These are phyloP conservation scores for Solanum dulcamara DNA, from an alignment of 257 asterid genomes.

Conservation along the genomic window DNA sequence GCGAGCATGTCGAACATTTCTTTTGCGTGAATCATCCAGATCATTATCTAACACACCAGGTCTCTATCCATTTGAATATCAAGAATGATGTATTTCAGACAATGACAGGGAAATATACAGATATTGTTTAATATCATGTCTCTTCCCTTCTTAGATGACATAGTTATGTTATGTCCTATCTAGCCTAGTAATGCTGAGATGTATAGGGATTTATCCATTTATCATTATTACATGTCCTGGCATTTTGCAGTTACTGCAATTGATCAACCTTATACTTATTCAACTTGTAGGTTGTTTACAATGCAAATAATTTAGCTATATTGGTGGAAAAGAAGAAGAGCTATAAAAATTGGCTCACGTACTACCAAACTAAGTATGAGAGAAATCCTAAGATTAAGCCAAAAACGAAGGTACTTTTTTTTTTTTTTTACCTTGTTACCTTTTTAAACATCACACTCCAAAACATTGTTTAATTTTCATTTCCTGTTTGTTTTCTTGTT, in stretches of 20 bases:
- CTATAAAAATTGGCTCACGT: constrained; percentile 57
- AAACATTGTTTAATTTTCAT: background rate
- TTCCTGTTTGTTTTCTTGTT: background rate
- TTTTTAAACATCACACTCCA: background rate
- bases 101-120: background rate
- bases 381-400: constrained; percentile 58
- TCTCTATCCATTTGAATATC: background rate
- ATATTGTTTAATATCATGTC: background rate
- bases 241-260: background rate
- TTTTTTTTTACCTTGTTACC: background rate
- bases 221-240: background rate
- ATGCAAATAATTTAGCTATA: constrained; percentile 54
- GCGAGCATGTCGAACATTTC: constrained; percentile 92
- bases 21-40: constrained; percentile 85
- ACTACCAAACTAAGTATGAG: constrained; percentile 61
- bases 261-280: background rate
- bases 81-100: background rate
- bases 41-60: constrained; percentile 76
- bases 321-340: constrained; percentile 57
- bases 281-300: constrained; percentile 44
- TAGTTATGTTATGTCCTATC: background rate
- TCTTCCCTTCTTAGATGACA: background rate
- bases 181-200: background rate
- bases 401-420: constrained; percentile 42
- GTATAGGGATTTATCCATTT: background rate